A percentile compares a stretch with the other conserved stretches of the same genome.
Evolutionary conservation across 1,284 basidiomycete genomes (phyloP).

Genomic region (Rhodotorula sp.): DNA sequence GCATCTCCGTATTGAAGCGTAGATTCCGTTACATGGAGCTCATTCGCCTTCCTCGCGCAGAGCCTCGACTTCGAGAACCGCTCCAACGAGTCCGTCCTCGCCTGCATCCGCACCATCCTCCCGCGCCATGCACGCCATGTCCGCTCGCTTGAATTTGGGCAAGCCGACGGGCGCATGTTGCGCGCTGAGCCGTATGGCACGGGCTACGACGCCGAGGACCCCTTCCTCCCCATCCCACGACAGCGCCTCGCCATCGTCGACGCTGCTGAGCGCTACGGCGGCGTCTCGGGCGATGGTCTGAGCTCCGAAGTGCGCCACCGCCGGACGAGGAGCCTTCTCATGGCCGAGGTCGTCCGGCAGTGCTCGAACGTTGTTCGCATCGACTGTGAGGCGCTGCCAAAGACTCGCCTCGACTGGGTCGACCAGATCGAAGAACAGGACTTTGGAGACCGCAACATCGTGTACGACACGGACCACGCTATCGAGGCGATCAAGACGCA

Average conservation of each 20-base stretch:
- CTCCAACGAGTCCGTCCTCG: slow-evolving; percentile 10
- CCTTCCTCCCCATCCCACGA: not conserved
- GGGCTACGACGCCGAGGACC: not conserved
- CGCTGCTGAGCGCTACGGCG: slow-evolving; percentile 1
- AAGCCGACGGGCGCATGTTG: slow-evolving; percentile 11
- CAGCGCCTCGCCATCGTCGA: not conserved
- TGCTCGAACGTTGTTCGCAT: slow-evolving; percentile 8
- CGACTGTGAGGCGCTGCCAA: slow-evolving; percentile 22
- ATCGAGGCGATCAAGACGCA: slow-evolving; percentile 3
- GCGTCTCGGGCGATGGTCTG: not conserved
- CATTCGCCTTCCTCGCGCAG: not conserved
- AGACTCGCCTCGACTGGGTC: slow-evolving; percentile 2
- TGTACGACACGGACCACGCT: slow-evolving; percentile 19
- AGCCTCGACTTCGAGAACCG: slow-evolving; percentile 23
- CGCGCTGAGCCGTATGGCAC: not conserved
- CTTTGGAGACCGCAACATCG: not conserved
- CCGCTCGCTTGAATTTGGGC: slow-evolving; percentile 20
- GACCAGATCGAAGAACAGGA: not conserved
- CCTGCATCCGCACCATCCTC: slow-evolving; percentile 20
- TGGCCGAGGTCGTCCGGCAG: slow-evolving; percentile 17
- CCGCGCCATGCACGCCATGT: slow-evolving; percentile 21
- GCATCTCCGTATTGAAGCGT: not conserved
- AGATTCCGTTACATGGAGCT: not conserved
- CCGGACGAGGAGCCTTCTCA: slow-evolving; percentile 11
- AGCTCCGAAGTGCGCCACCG: not conserved